Base-by-base conservation (phyloP, 140 eudicot species). In the Bidens hawaiensis region DNA sequence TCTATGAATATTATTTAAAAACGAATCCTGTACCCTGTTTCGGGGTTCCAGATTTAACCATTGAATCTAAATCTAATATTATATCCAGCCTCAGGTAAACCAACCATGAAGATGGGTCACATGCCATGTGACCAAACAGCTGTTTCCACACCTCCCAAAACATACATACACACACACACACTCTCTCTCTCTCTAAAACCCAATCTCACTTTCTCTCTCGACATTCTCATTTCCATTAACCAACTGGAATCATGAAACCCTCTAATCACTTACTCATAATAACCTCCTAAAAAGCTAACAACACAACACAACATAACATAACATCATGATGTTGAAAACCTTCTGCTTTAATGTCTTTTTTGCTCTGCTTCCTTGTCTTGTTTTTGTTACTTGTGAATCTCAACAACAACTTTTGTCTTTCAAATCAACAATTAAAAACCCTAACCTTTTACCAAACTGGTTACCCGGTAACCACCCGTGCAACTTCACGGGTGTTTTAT, bases 61-160 rank as follows among this genome's bases (percentile, higher is more conserved):
- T n/a, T n/a, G n/a, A n/a, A n/a, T n/a, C n/a, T n/a, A n/a, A n/a
- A n/a, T n/a, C n/a, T n/a, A n/a, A n/a, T n/a, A n/a, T n/a, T n/a
- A n/a, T n/a, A n/a, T 30, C 77, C 77, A n/a, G n/a, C n/a, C 6
- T 71, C 77, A 64, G 71, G 77, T 72, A 65, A 73, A 73, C 73
- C 26, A 65, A 62, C 79, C 63, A 71, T 67, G 70, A 60, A 73
- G n/a, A n/a, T n/a, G n/a, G n/a, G n/a, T n/a, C n/a, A n/a, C n/a
- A n/a, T n/a, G n/a, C n/a, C 98, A 91, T 91, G 96, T 87, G 98
- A 79, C 69, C 73, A 57, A 79, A 60, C 94, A 90, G 96, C 96
- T 87, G 96, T 83, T 66, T 49, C 70, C 75, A 69, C 78, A 59
- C 80, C 88, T 54, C 87, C 76, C 72, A 45, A 69, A 59, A 14